These are phyloP conservation scores for Triadica sebifera DNA, from an alignment of 345 rosid species.

Conservation along the genomic window DNA sequence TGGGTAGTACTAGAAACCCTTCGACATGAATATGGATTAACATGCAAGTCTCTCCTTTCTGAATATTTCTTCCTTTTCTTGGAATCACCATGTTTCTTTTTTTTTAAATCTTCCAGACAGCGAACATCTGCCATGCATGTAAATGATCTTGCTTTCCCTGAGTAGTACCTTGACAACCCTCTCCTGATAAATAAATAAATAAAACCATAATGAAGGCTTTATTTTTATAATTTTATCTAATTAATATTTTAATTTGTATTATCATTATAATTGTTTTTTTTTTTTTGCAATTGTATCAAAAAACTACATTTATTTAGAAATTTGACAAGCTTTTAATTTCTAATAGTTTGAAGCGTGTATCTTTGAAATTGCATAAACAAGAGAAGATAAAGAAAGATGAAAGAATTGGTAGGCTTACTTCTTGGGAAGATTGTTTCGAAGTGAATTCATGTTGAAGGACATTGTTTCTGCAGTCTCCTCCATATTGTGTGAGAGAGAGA, in stretches of 20 bases:
- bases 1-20: conserved; percentile 46
- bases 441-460: conserved; percentile 49
- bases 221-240: too few relatives aligned
- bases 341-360: too few relatives aligned
- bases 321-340: too few relatives aligned
- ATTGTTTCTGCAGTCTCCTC: too few relatives aligned
- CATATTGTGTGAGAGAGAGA: too few relatives aligned
- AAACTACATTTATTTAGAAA: too few relatives aligned
- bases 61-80: conserved; percentile 43
- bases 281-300: too few relatives aligned
- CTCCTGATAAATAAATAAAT: conserved; percentile 36
- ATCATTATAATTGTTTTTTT: too few relatives aligned
- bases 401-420: conserved; percentile 31
- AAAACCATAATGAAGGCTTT: too few relatives aligned
- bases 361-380: too few relatives aligned
- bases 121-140: conserved; percentile 61
- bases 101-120: conserved; percentile 69
- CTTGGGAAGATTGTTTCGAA: conserved; percentile 56
- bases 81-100: conserved; percentile 43
- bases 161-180: conserved; percentile 72
- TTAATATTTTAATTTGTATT: too few relatives aligned
- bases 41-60: conserved; percentile 28
- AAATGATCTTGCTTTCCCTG: conserved; percentile 73
- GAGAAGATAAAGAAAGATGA: too few relatives aligned
- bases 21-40: conserved; percentile 47